Conservation (phyloP, 2,329 filamentous ascomycete genomes). For the Alternaria arbusti region DNA sequence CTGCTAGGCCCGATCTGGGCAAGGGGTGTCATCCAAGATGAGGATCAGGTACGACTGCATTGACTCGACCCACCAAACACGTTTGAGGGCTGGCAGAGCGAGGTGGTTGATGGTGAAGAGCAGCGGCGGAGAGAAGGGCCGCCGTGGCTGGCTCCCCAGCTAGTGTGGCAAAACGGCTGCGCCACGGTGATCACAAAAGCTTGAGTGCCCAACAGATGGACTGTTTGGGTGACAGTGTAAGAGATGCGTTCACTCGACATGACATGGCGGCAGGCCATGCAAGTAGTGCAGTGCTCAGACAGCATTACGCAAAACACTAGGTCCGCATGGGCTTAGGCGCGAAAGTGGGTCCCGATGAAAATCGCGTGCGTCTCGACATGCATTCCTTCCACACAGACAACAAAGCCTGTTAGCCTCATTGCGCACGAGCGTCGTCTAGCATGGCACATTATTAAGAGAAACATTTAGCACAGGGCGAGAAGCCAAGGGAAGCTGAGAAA, state of each 20-base stretch:
- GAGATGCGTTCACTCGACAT: conserved; percentile 14
- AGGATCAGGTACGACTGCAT: conserved; percentile 31
- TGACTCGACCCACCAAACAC: conserved; percentile 27
- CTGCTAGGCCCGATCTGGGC: conserved; percentile 20
- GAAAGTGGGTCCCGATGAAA: conserved; percentile 21
- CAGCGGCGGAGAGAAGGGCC: conserved; percentile 2
- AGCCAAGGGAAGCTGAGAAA: conserved; percentile 11
- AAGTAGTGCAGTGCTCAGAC: conserved; percentile 1
- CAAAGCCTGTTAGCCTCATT: conserved; percentile 29
- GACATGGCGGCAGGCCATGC: conserved; percentile 5
- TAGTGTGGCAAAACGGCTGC: conserved; percentile 14
- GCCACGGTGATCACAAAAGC: conserved; percentile 10
- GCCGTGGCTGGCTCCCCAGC: background rate
- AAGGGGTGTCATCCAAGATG: conserved; percentile 17
- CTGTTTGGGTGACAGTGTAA: conserved; percentile 4
- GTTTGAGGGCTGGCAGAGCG: conserved; percentile 17
- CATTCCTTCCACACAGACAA: conserved; percentile 27
- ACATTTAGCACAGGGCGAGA: conserved; percentile 22
- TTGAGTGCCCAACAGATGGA: conserved; percentile 10
- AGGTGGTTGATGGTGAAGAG: conserved; percentile 2
- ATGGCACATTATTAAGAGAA: conserved; percentile 33
- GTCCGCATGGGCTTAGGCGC: background rate
- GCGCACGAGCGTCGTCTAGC: conserved; percentile 21
- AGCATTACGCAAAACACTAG: conserved; percentile 14
- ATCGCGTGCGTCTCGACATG: conserved; percentile 29